A percentile compares a stretch with the other conserved stretches of the same genome.
Evolutionary conservation across 345 rosid species (phyloP).

Genomic region (Pugionium dolabratum): DNA sequence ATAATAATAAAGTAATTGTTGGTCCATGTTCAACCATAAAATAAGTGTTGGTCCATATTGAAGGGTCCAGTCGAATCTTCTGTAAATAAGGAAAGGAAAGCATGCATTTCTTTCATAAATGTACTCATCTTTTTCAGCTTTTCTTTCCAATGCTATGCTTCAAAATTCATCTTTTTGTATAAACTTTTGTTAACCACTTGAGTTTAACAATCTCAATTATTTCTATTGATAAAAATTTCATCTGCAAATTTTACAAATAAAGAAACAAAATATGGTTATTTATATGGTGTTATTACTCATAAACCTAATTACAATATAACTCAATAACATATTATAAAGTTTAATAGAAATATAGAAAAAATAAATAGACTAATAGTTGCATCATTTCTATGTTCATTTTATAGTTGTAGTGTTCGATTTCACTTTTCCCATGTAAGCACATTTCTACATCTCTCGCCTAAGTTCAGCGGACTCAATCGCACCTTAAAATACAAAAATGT

Average conservation of each 20-base stretch:
- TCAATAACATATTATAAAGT: not conserved
- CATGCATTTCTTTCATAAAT: conserved; percentile 33
- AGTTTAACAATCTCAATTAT: no score
- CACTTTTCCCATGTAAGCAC: no score
- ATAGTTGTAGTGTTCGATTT: no score
- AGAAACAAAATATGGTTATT: no score
- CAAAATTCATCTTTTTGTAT: conserved; percentile 5
- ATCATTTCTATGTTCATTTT: no score
- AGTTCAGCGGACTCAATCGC: no score
- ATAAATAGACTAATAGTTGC: no score
- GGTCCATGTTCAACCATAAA: conserved; percentile 46
- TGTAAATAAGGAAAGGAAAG: conserved; percentile 22
- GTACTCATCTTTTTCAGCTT: conserved; percentile 31
- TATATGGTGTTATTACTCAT: no score
- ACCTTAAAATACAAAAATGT: no score
- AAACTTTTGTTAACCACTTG: not conserved
- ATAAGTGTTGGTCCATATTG: conserved; percentile 46
- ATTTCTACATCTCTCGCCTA: no score
- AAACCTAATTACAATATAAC: not conserved
- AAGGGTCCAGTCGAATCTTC: conserved; percentile 43
- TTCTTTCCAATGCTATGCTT: conserved; percentile 16
- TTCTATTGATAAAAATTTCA: no score
- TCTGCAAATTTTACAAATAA: no score
- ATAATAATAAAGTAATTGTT: conserved; percentile 20
- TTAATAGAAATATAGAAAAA: not conserved